Evolutionary conservation across 306 rosid genomes (phyloP).

Genomic region (Abrus pulchellus): DNA sequence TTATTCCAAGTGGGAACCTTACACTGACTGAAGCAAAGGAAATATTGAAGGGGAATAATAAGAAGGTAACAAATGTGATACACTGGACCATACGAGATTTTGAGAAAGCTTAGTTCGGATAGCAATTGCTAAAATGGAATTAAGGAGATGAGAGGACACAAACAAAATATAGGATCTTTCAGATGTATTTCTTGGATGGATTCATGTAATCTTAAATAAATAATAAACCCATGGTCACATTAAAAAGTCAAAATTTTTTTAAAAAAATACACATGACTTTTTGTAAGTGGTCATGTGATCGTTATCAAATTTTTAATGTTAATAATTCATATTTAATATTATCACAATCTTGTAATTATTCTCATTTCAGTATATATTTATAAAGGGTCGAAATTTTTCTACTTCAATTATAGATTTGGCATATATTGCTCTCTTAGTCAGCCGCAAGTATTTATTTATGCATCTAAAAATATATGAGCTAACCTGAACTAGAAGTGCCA

Average conservation of each 20-base stretch:
- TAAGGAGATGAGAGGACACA: background rate
- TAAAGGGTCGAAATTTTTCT: background rate
- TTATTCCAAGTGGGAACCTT: background rate
- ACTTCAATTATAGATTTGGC: background rate
- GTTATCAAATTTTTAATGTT: no score
- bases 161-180: conserved; percentile 2
- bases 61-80: background rate
- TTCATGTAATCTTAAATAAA: background rate
- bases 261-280: no score
- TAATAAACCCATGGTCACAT: no score
- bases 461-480: background rate
- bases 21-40: conserved; percentile 14
- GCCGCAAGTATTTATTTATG: background rate
- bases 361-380: no score
- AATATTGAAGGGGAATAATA: background rate
- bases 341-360: no score
- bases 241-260: no score
- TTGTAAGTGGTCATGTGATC: no score
- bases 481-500: conserved; percentile 38
- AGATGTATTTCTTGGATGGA: background rate
- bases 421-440: background rate
- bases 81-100: conserved; percentile 1
- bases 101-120: background rate
- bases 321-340: no score
- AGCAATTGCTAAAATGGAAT: background rate